Percentiles rank a stretch among this genome's conserved stretches.
Conservation (phyloP, 225 moss, liverwort and hornwort species). For the Lunularia cruciata region DNA sequence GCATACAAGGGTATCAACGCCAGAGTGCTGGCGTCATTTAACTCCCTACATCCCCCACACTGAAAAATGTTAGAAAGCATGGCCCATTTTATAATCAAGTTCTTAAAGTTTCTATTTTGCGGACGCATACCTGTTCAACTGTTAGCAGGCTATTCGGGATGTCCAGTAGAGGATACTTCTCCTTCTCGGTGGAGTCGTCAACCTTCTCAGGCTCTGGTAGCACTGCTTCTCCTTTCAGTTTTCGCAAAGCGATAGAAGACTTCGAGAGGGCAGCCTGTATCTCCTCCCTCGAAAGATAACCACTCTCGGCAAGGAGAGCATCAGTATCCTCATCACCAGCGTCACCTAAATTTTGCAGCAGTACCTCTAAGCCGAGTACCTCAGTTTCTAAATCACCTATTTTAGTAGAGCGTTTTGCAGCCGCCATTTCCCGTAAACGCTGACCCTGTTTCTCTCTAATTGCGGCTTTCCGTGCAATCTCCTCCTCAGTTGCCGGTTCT, state of each 20-base stretch:
- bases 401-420: constrained; percentile 91
- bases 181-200: constrained; percentile 70
- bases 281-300: constrained; percentile 73
- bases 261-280: constrained; percentile 73
- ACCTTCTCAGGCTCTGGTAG: constrained; percentile 68
- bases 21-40: no score
- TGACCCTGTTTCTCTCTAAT: constrained; percentile 92
- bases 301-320: constrained; percentile 73
- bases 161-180: constrained; percentile 81
- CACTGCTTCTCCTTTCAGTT: constrained; percentile 78
- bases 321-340: constrained; percentile 71
- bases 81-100: no score
- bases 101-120: no score
- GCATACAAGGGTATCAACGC: no score
- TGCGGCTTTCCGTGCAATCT: constrained; percentile 92
- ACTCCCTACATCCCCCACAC: no score
- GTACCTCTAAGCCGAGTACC: constrained; percentile 69
- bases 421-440: constrained; percentile 93
- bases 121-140: constrained; percentile 77
- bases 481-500: constrained; percentile 88
- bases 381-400: constrained; percentile 85
- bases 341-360: constrained; percentile 73
- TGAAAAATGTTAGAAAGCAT: no score
- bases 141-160: constrained; percentile 87
- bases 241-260: constrained; percentile 67